Evolutionary conservation across 441 rosid species (phyloP).

Genomic region (Jatropha podagrica): DNA sequence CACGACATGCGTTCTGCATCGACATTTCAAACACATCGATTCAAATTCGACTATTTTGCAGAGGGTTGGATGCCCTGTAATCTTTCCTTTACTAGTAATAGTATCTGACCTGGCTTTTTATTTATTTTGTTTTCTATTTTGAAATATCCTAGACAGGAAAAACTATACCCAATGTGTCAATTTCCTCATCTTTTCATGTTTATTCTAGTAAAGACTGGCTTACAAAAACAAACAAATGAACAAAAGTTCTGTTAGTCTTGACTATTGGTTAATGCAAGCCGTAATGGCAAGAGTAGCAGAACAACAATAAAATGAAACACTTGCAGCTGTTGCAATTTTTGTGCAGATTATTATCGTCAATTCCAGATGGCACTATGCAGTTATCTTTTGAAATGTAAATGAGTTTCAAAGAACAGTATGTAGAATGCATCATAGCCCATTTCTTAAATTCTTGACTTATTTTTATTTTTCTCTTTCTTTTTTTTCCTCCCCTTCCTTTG

Average conservation of each 20-base stretch:
- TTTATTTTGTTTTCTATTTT: conserved; percentile 19
- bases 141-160: conserved; percentile 20
- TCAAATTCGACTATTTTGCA: conserved; percentile 49
- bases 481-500: neutral
- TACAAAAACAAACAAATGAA: neutral
- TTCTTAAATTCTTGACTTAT: neutral
- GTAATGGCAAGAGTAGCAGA: conserved; percentile 8
- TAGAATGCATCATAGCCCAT: neutral
- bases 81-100: conserved; percentile 38
- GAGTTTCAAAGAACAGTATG: conserved; percentile 4
- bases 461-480: neutral
- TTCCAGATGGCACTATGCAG: conserved; percentile 5
- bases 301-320: neutral
- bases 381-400: conserved; percentile 11
- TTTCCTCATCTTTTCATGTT: conserved; percentile 17
- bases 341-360: conserved; percentile 8
- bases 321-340: neutral
- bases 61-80: conserved; percentile 82
- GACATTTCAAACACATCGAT: conserved; percentile 51
- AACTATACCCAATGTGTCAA: conserved; percentile 11
- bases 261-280: conserved; percentile 5
- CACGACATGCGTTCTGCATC: conserved; percentile 45
- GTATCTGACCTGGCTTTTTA: conserved; percentile 18
- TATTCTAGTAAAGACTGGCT: conserved; percentile 13
- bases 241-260: neutral